Conservation (phyloP, 2,329 filamentous ascomycete species). For the Neonectria magnoliae region DNA sequence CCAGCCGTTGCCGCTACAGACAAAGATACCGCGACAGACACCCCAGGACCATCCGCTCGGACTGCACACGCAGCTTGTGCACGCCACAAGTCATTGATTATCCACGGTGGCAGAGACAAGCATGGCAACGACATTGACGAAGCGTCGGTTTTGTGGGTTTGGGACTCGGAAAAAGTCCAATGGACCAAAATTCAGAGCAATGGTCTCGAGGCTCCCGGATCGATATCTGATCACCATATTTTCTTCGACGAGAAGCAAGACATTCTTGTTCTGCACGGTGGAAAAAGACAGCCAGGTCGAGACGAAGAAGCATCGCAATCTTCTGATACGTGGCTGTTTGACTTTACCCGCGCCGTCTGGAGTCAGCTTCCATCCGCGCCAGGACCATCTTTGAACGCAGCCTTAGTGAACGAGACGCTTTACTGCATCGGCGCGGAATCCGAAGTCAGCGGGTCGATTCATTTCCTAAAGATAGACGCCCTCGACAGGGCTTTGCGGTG, state of each 20-base stretch:
- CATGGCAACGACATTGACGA: constrained; percentile 18
- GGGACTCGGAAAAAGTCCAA: constrained; percentile 21
- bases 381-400: constrained; percentile 11
- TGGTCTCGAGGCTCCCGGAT: constrained; percentile 17
- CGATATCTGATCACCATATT: constrained; percentile 24
- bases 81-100: constrained; percentile 23
- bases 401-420: constrained; percentile 29
- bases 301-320: constrained; percentile 7
- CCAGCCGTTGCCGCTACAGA: constrained; percentile 19
- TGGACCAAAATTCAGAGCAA: constrained; percentile 23
- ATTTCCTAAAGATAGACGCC: constrained; percentile 19
- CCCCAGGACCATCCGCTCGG: constrained; percentile 13
- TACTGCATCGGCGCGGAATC: constrained; percentile 33
- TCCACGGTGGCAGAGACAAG: constrained; percentile 26
- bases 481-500: constrained; percentile 15
- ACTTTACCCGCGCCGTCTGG: constrained; percentile 29
- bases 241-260: constrained; percentile 29
- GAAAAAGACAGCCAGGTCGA: neutral
- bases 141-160: constrained; percentile 29
- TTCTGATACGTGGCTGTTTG: constrained; percentile 31
- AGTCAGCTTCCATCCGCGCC: constrained; percentile 24
- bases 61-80: constrained; percentile 28
- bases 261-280: constrained; percentile 27
- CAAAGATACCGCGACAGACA: neutral
- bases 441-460: constrained; percentile 26